Base-by-base conservation (phyloP, 768 basidiomycete species). In the Tricholoma flavovirens region DNA sequence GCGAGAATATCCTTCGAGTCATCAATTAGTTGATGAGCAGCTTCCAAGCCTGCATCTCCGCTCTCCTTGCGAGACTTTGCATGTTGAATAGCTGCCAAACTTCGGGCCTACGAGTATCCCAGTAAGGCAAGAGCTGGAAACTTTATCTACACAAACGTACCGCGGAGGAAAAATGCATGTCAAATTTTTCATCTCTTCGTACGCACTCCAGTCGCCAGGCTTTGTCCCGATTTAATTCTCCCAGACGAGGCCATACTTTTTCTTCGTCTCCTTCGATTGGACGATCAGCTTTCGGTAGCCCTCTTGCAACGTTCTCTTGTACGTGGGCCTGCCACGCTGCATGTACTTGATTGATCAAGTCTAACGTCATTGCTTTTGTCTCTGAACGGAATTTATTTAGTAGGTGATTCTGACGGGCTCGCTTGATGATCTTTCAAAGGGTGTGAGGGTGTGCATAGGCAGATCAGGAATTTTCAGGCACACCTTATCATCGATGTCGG, bases 401-500 rank as follows among this genome's bases (percentile, higher is more conserved):
- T 15, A 93, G 77, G 64, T 90, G 75, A 54, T 83, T 84, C 71
- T 87, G 92, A 22, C 97, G 84, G 8, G 96, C 92, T 38, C 95
- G 85, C 38, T 89, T 69, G 63, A 98, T 98, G 68, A 98, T 99
- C 97, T 98, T 51, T 49, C 49, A 43, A 22, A 3, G 10, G 9
- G 5, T 22, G 22, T 60, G 17, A 61, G 51, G 53, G 53, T 19
- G 5, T 51, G 55, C 7, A 55, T 14, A 4, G 30, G 17, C 54
- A 24, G n/a, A 57, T 21, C 53, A 53, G 56, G 66, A 68, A 42
- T 19, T 26, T 56, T 56, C 24, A 7, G 30, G 57, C 75, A 53
- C 57, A 90, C 96, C 84, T 99, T 99, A 80, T 98, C 97, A 66
- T 99, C 97, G 59, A 99, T 97, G 71, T 99, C 96, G 4, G 97